A percentile compares a stretch with the other conserved stretches of the same genome.
Conservation (phyloP, 2,329 filamentous ascomycete genomes). For the Bipolaris bicolor region DNA sequence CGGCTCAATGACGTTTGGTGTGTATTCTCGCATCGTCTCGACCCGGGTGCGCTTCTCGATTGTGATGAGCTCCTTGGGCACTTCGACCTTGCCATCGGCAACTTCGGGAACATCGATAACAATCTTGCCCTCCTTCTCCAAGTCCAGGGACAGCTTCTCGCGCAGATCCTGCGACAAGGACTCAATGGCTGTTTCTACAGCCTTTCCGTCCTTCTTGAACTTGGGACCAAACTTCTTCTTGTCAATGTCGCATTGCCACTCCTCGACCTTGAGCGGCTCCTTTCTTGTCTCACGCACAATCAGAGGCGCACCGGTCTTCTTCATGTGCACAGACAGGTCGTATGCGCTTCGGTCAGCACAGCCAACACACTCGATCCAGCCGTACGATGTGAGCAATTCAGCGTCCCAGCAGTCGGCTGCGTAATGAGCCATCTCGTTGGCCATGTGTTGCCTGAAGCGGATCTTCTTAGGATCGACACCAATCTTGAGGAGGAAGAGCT, state of each 20-base stretch:
- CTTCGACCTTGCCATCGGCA: constrained; percentile 74
- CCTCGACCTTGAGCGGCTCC: constrained; percentile 79
- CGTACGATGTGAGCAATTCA: constrained; percentile 86
- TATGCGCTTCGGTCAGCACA: constrained; percentile 96
- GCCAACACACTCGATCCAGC: constrained; percentile 98
- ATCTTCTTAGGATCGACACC: constrained; percentile 88
- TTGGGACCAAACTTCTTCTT: constrained; percentile 95
- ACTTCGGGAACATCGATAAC: constrained; percentile 73
- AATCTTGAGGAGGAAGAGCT: constrained; percentile 86
- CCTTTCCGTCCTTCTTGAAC: constrained; percentile 89
- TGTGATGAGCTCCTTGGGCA: constrained; percentile 77
- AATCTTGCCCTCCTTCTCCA: constrained; percentile 76
- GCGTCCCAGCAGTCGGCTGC: constrained; percentile 98
- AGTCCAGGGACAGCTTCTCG: constrained; percentile 76
- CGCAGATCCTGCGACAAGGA: constrained; percentile 79
- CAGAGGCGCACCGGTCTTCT: constrained; percentile 87
- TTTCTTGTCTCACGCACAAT: constrained; percentile 82
- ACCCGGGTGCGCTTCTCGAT: constrained; percentile 84
- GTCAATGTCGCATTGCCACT: constrained; percentile 86
- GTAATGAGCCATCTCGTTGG: constrained; percentile 89
- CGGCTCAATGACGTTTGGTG: constrained; percentile 94
- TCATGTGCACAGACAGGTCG: constrained; percentile 88
- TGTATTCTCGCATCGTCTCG: constrained; percentile 88
- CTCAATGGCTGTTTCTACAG: constrained; percentile 79
- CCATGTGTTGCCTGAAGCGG: constrained; percentile 97